These are phyloP conservation scores for Papiliotrema laurentii DNA, from an alignment of 1,284 basidiomycete genomes.

Conservation along the genomic window DNA sequence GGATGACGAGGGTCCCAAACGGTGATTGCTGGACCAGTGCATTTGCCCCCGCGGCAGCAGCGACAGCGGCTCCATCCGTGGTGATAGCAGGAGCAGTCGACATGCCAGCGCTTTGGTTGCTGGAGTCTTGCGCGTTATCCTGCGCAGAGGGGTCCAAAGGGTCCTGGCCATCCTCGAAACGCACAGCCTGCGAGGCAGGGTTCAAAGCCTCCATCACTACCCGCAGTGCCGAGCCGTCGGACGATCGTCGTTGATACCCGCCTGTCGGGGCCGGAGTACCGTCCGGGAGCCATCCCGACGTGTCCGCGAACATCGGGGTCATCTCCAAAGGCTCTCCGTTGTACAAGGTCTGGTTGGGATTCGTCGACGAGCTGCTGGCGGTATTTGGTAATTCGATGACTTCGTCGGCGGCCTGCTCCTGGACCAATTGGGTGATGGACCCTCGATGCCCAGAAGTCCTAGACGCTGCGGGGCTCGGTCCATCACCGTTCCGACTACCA, in stretches of 20 bases:
- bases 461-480: constrained; percentile 6
- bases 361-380: neutral
- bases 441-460: constrained; percentile 1
- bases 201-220: constrained; percentile 28
- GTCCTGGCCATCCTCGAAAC: constrained; percentile 15
- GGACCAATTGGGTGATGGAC: constrained; percentile 1
- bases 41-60: constrained; percentile 1
- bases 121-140: neutral
- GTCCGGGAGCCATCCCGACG: constrained; percentile 31
- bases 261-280: constrained; percentile 17
- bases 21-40: constrained; percentile 16
- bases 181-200: neutral
- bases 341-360: constrained; percentile 22
- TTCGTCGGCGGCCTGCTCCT: neutral
- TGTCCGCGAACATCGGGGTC: constrained; percentile 28
- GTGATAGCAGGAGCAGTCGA: constrained; percentile 1
- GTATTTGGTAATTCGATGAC: neutral
- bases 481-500: constrained; percentile 6
- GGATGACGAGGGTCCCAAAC: constrained; percentile 21
- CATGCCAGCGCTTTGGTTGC: neutral
- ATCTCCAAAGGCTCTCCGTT: constrained; percentile 20
- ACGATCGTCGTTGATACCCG: constrained; percentile 30
- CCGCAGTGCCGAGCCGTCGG: constrained; percentile 23
- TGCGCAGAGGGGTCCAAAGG: constrained; percentile 14
- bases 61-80: neutral